Evolutionary conservation across 2,329 filamentous ascomycete genomes (phyloP).

Genomic region (Fusarium humuli): DNA sequence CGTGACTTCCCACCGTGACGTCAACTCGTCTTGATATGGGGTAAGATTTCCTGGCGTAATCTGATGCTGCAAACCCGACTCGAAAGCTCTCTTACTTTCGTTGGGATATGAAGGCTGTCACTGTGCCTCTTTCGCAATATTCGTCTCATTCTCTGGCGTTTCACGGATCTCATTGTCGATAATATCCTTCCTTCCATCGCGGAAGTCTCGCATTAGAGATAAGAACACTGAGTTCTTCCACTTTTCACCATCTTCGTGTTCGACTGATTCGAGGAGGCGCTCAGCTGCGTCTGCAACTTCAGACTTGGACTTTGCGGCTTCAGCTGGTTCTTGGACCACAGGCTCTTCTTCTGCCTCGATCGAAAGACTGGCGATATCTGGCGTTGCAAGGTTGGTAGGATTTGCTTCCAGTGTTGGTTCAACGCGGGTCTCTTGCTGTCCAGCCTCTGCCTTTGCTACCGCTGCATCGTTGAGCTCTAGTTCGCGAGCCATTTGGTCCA

Average conservation of each 20-base stretch:
- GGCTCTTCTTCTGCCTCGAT: constrained; percentile 38
- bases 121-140: constrained; percentile 14
- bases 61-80: not conserved
- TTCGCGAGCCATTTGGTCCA: constrained; percentile 58
- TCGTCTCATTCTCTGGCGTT: constrained; percentile 38
- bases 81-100: not conserved
- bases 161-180: constrained; percentile 56
- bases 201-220: constrained; percentile 59
- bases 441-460: constrained; percentile 41
- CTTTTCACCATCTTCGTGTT: constrained; percentile 59
- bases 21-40: constrained; percentile 31
- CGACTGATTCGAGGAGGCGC: constrained; percentile 57
- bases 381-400: constrained; percentile 43
- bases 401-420: constrained; percentile 17
- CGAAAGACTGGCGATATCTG: constrained; percentile 51
- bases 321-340: constrained; percentile 27
- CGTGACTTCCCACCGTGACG: constrained; percentile 31
- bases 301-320: constrained; percentile 46
- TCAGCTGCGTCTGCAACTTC: constrained; percentile 58
- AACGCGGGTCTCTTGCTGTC: constrained; percentile 5
- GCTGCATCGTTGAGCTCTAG: constrained; percentile 53
- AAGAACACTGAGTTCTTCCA: constrained; percentile 61
- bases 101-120: constrained; percentile 25
- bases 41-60: not conserved
- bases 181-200: constrained; percentile 59